A percentile compares a stretch with the other conserved stretches of the same genome.
Evolutionary conservation across 2,329 filamentous ascomycete species (phyloP).

Genomic region (Cryphonectria nitschkei): DNA sequence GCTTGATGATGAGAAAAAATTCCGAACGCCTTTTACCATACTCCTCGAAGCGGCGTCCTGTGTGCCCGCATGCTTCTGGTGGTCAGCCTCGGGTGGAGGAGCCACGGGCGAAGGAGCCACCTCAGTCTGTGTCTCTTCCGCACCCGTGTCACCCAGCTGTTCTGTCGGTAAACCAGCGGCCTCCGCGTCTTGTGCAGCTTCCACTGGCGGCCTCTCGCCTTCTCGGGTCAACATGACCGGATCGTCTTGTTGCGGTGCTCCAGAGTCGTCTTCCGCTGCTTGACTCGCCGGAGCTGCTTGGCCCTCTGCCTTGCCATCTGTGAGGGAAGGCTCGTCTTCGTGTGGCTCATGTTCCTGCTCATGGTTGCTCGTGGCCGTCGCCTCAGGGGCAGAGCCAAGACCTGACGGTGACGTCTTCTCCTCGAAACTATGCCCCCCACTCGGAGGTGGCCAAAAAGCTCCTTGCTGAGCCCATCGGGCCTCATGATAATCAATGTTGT

Average conservation of each 20-base stretch:
- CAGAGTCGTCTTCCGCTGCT: slow-evolving; percentile 24
- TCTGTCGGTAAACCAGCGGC: slow-evolving; percentile 8
- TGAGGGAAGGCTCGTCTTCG: not conserved
- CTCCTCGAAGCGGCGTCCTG: slow-evolving; percentile 12
- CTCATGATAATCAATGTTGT: slow-evolving; percentile 44
- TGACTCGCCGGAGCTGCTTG: not conserved
- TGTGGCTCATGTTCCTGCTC: not conserved
- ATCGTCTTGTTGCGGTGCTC: not conserved
- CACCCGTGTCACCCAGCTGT: not conserved
- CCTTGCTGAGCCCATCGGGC: slow-evolving; percentile 36
- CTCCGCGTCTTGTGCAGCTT: not conserved
- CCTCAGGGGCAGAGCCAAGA: slow-evolving; percentile 43
- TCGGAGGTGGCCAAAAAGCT: slow-evolving; percentile 32
- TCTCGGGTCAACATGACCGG: slow-evolving; percentile 30
- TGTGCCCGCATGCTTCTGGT: slow-evolving; percentile 5
- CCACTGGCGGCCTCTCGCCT: not conserved
- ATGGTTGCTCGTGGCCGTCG: not conserved
- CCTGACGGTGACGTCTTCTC: slow-evolving; percentile 42
- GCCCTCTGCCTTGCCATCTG: not conserved
- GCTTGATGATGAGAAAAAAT: slow-evolving; percentile 11
- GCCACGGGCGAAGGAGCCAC: not conserved
- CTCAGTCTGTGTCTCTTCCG: not conserved
- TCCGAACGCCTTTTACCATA: slow-evolving; percentile 14
- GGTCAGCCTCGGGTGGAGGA: not conserved
- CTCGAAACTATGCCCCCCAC: slow-evolving; percentile 16